Percentiles rank a stretch among this genome's conserved stretches.
phyloP scores from a whole-genome alignment of 495 filamentous ascomycete species.

The Glutinoglossum americanum region DNA sequence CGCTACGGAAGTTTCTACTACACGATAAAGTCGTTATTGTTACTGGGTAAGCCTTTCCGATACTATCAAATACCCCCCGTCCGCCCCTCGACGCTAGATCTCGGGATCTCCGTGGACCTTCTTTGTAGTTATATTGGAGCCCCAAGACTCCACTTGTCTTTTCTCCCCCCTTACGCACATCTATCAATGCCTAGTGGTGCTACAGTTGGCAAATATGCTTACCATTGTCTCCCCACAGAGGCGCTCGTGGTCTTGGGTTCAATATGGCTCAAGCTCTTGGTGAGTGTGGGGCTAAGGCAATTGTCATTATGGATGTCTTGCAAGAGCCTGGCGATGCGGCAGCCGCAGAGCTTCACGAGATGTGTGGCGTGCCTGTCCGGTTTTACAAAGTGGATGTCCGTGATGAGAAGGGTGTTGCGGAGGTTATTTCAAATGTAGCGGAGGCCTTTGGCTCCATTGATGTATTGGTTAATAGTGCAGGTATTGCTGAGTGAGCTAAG shows the following conservation, averaged over 20 bases:
- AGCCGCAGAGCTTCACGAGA: slow-evolving; percentile 40
- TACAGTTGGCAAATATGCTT: background rate
- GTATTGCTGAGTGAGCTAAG: slow-evolving; percentile 50
- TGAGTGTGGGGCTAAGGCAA: slow-evolving; percentile 48
- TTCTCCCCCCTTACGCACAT: background rate
- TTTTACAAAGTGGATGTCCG: slow-evolving; percentile 66
- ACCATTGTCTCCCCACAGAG: slow-evolving; percentile 21
- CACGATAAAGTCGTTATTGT: slow-evolving; percentile 46
- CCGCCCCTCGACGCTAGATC: too few relatives aligned
- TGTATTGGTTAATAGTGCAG: slow-evolving; percentile 63
- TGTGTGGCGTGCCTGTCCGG: slow-evolving; percentile 44
- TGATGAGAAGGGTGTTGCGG: slow-evolving; percentile 37
- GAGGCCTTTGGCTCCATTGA: slow-evolving; percentile 34
- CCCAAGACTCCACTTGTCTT: background rate
- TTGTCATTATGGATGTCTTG: slow-evolving; percentile 55
- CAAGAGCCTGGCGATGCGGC: slow-evolving; percentile 47
- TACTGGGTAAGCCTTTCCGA: slow-evolving; percentile 36
- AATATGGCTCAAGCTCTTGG: slow-evolving; percentile 56
- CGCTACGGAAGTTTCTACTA: slow-evolving; percentile 40
- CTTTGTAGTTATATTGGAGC: background rate
- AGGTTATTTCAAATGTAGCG: slow-evolving; percentile 26
- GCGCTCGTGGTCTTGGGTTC: slow-evolving; percentile 54
- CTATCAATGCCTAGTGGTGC: background rate
- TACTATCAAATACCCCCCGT: background rate
- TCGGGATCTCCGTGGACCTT: background rate